phyloP scores from a whole-genome alignment of 2,329 filamentous ascomycete genomes.

The Hypocreales sp. region DNA sequence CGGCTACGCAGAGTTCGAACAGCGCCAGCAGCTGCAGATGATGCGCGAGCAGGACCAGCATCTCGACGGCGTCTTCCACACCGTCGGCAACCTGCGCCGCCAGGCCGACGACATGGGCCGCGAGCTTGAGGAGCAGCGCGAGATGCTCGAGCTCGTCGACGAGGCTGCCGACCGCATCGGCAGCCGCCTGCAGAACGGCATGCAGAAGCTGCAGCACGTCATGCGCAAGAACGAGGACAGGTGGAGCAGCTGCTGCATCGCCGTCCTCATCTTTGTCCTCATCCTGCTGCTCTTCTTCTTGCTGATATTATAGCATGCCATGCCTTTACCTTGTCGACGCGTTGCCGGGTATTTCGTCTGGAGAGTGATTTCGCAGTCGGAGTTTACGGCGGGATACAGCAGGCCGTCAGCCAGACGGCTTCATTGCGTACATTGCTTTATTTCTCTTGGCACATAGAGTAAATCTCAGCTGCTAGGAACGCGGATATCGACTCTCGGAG shows the following conservation, averaged over 20 bases:
- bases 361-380: too few species aligned
- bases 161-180: conserved; percentile 74
- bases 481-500: too few species aligned
- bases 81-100: conserved; percentile 75
- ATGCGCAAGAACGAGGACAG: conserved; percentile 83
- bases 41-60: conserved; percentile 92
- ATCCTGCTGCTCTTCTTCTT: conserved; percentile 76
- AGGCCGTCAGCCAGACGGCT: too few species aligned
- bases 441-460: too few species aligned
- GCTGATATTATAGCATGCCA: conserved; percentile 41
- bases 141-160: conserved; percentile 79
- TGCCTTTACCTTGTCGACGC: too few species aligned
- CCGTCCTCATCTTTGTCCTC: conserved; percentile 70
- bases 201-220: conserved; percentile 74
- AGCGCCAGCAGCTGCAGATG: conserved; percentile 78
- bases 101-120: conserved; percentile 94
- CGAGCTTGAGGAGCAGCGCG: conserved; percentile 86
- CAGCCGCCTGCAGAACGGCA: conserved; percentile 67
- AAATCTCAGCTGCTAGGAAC: too few species aligned
- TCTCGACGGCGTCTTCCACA: conserved; percentile 82
- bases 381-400: too few species aligned
- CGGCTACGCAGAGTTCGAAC: conserved; percentile 70
- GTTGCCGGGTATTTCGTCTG: too few species aligned
- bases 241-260: conserved; percentile 82
- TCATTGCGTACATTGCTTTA: too few species aligned